A percentile compares a stretch with the other conserved stretches of the same genome.
phyloP scores from a whole-genome alignment of 192 early-diverging fungal species.

The Coemansia sp. region DNA sequence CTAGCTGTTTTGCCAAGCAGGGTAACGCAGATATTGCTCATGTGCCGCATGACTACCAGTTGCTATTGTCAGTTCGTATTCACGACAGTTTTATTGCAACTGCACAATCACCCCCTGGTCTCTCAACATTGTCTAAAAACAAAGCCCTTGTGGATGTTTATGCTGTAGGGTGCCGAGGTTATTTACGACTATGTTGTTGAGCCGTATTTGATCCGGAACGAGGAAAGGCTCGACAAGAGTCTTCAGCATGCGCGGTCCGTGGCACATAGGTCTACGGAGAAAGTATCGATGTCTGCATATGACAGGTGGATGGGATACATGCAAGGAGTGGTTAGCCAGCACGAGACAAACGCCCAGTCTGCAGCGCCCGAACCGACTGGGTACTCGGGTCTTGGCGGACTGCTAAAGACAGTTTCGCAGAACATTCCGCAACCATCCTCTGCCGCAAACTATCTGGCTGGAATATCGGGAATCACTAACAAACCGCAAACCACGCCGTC shows the following conservation, averaged over 20 bases:
- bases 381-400: slow-evolving; percentile 21
- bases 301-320: slow-evolving; percentile 53
- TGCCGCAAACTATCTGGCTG: slow-evolving; percentile 33
- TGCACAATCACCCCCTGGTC: neutral
- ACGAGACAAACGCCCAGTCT: neutral
- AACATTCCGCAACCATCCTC: slow-evolving; percentile 29
- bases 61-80: neutral
- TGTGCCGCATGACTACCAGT: slow-evolving; percentile 8
- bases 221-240: slow-evolving; percentile 37
- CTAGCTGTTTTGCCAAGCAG: neutral
- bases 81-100: slow-evolving; percentile 1
- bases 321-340: slow-evolving; percentile 36
- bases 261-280: slow-evolving; percentile 42
- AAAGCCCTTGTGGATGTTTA: neutral
- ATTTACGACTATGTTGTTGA: slow-evolving; percentile 53
- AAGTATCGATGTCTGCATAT: slow-evolving; percentile 42
- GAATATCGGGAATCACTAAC: slow-evolving; percentile 18
- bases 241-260: slow-evolving; percentile 44
- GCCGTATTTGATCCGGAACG: slow-evolving; percentile 44
- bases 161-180: slow-evolving; percentile 44
- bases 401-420: slow-evolving; percentile 37
- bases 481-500: neutral
- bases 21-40: slow-evolving; percentile 10
- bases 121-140: neutral
- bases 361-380: neutral